Evolutionary conservation across 2,329 filamentous ascomycete genomes (phyloP).

Genomic region (Fusarium ambrosium): DNA sequence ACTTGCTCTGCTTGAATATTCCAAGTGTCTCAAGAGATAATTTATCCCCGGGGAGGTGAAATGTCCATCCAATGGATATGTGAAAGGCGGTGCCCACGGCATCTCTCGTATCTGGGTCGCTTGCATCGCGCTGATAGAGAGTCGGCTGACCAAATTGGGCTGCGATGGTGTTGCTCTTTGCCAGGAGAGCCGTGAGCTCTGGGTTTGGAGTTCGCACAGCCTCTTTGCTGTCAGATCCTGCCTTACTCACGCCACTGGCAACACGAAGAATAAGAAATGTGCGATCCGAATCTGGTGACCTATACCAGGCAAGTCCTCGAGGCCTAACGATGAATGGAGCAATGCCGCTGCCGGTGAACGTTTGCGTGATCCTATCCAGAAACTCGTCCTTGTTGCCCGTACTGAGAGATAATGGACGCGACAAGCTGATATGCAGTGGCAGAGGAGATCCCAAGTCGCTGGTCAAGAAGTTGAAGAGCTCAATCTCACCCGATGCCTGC

Average conservation of each 20-base stretch:
- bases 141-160: slow-evolving; percentile 76
- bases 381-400: slow-evolving; percentile 81
- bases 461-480: slow-evolving; percentile 77
- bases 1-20: slow-evolving; percentile 43
- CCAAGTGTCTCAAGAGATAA: slow-evolving; percentile 45
- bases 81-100: slow-evolving; percentile 73
- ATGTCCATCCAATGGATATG: slow-evolving; percentile 89
- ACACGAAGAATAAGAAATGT: slow-evolving; percentile 88
- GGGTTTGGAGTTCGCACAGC: slow-evolving; percentile 57
- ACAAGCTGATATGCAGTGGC: slow-evolving; percentile 92
- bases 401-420: slow-evolving; percentile 80
- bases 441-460: slow-evolving; percentile 83
- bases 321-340: slow-evolving; percentile 57
- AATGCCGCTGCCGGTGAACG: slow-evolving; percentile 51
- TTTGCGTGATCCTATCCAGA: slow-evolving; percentile 64
- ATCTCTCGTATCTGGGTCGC: slow-evolving; percentile 20
- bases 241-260: slow-evolving; percentile 32
- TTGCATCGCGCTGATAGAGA: slow-evolving; percentile 69
- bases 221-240: slow-evolving; percentile 9
- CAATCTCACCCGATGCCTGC: slow-evolving; percentile 49
- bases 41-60: slow-evolving; percentile 65
- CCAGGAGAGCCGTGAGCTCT: slow-evolving; percentile 73
- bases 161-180: slow-evolving; percentile 79
- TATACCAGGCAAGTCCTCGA: slow-evolving; percentile 62
- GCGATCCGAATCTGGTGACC: slow-evolving; percentile 71